Base-by-base conservation (phyloP, 208 protist genomes). In the Leishmania major region DNA sequence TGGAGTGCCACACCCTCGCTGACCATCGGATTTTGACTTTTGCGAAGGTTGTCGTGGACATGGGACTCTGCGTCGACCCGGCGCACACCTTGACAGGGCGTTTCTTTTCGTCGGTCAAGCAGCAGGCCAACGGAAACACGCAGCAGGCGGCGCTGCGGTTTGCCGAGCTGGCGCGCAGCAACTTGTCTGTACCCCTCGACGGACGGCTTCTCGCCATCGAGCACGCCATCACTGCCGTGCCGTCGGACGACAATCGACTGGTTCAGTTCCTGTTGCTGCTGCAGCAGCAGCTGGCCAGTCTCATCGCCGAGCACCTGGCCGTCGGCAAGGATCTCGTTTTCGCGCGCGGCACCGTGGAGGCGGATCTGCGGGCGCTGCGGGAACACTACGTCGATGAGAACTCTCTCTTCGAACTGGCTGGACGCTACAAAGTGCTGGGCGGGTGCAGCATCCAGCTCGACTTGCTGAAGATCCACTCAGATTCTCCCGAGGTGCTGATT, bases 401-500 rank as follows among this genome's bases (percentile, higher is more conserved):
- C 40, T 81, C 85, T 51, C 87, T 97, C 31, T 94, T 95, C 83
- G 88, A 92, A 67, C 62, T 94, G 35, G 91, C 90, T n/a, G 89
- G 88, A 1, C 78, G 87, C 19, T 95, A 95, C 85, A 86, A 84
- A 37, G 84, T 74, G 40, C 78, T 95, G 5, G 94, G 94, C 73
- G 94, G 94, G 47, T 91, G 89, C 60, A 94, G 87, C 77, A 84
- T 96, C 8, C 89, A 97, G 90, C 81, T 97, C n/a, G 93, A 97
- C 76, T 74, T 97, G 28, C 81, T 97, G 40, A 94, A 94, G 84
- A 91, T 95, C 8, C 87, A 95, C 83, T 71, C 87, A 1, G 90
- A 93, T 72, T 79, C 90, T 1, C 82, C 89, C 1, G 86, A 89
- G 77, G 75, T 81, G 49, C 80, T 91, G 47, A 91, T 92, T 22